Conservation (phyloP, 768 basidiomycete species). For the Amanita rubescens region DNA sequence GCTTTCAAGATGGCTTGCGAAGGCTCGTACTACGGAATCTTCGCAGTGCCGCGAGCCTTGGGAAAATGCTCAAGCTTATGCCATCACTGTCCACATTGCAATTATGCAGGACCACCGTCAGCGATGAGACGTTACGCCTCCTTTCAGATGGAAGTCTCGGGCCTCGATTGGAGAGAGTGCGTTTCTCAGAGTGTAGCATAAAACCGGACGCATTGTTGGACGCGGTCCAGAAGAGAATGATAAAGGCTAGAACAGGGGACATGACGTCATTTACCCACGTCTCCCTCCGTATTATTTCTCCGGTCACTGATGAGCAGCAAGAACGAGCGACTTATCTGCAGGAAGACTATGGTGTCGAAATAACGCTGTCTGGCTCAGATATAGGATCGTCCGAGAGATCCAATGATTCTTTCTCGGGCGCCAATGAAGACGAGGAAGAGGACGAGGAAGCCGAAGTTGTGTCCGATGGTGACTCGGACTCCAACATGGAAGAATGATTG, state of each 20-base stretch:
- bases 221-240: background rate
- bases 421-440: slow-evolving; percentile 21
- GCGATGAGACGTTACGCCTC: too few species aligned
- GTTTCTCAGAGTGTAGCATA: background rate
- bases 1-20: background rate
- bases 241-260: background rate
- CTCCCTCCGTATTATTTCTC: background rate
- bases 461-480: background rate
- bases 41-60: background rate
- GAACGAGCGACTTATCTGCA: background rate
- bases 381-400: too few species aligned
- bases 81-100: background rate
- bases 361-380: too few species aligned
- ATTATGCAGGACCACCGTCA: background rate
- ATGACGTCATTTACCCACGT: background rate
- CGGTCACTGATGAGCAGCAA: background rate
- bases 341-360: background rate
- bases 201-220: background rate
- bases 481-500: too few species aligned
- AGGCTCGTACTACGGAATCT: background rate
- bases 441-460: background rate
- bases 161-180: background rate
- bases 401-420: background rate
- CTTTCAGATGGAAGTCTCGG: background rate
- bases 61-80: background rate